These are phyloP conservation scores for Pseudocercospora ulei DNA, from an alignment of 2,329 filamentous ascomycete genomes.

Conservation along the genomic window DNA sequence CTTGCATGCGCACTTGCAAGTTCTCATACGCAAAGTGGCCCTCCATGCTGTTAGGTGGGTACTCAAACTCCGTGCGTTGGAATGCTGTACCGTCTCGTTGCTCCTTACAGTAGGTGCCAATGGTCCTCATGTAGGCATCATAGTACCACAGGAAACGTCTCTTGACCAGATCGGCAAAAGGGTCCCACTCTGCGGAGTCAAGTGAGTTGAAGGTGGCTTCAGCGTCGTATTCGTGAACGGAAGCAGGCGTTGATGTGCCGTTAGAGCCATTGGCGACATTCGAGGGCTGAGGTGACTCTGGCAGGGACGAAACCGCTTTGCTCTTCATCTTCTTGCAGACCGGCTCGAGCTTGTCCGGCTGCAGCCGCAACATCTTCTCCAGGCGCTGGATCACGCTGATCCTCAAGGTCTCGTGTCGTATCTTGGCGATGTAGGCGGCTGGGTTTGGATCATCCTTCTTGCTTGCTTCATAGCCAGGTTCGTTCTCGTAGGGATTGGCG, in stretches of 20 bases:
- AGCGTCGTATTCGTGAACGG: conserved; percentile 37
- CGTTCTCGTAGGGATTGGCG: conserved; percentile 62
- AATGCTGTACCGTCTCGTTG: conserved; percentile 55
- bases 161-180: conserved; percentile 85
- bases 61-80: conserved; percentile 79
- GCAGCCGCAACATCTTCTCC: conserved; percentile 65
- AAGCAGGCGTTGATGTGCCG: conserved; percentile 10
- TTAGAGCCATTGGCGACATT: neutral
- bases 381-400: conserved; percentile 78
- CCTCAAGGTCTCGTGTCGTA: conserved; percentile 79
- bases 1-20: conserved; percentile 58
- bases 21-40: conserved; percentile 73
- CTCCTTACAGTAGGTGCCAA: conserved; percentile 54
- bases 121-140: conserved; percentile 67
- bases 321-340: conserved; percentile 20
- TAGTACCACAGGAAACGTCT: conserved; percentile 93
- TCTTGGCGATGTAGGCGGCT: conserved; percentile 46
- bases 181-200: conserved; percentile 55
- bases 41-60: conserved; percentile 66
- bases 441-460: conserved; percentile 28
- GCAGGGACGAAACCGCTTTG: conserved; percentile 7
- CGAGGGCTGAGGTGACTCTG: conserved; percentile 12
- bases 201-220: conserved; percentile 28
- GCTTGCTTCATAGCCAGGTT: conserved; percentile 72
- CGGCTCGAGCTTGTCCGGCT: conserved; percentile 30